Conservation (phyloP, 164 flowering plant genomes). For the Piper longum region DNA sequence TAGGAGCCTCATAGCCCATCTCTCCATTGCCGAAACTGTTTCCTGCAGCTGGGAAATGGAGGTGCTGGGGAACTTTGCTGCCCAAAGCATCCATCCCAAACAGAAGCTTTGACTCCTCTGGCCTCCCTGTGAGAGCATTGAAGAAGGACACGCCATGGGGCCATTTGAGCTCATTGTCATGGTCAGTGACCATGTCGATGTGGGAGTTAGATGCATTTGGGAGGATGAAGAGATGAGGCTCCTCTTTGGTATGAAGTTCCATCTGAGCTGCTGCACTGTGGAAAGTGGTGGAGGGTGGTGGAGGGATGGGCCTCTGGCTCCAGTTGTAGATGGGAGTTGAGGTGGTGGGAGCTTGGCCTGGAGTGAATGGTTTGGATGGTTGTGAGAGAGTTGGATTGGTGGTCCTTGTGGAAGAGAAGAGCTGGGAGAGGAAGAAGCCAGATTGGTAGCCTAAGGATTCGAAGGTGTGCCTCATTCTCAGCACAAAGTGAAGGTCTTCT, state of each 20-base stretch:
- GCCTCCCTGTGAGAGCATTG: conserved; percentile 12
- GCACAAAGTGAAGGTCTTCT: conserved; percentile 95
- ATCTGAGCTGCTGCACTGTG: conserved; percentile 5
- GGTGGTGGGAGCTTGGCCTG: conserved; percentile 7
- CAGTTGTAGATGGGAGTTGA: conserved; percentile 44
- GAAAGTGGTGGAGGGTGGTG: conserved; percentile 5
- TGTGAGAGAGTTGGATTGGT: conserved; percentile 24
- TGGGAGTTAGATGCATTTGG: conserved; percentile 55
- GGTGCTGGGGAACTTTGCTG: conserved; percentile 4
- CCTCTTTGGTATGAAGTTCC: conserved; percentile 40
- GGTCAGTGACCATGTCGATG: conserved; percentile 64
- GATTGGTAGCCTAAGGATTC: conserved; percentile 96
- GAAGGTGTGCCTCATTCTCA: conserved; percentile 96
- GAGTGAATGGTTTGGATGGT: conserved; percentile 41
- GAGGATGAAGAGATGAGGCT: conserved; percentile 62
- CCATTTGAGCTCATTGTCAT: conserved; percentile 89
- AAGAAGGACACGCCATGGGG: conserved; percentile 82
- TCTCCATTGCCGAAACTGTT: conserved; percentile 2
- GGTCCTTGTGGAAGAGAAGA: conserved; percentile 67
- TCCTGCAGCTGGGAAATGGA: conserved; percentile 3
- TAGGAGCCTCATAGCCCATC: not conserved
- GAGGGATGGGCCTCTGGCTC: conserved; percentile 52
- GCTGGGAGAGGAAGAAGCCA: conserved; percentile 89
- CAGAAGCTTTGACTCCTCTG: conserved; percentile 14
- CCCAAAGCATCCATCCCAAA: conserved; percentile 7